Evolutionary conservation across 306 rosid species (phyloP).

Genomic region (Prunus dulcis): DNA sequence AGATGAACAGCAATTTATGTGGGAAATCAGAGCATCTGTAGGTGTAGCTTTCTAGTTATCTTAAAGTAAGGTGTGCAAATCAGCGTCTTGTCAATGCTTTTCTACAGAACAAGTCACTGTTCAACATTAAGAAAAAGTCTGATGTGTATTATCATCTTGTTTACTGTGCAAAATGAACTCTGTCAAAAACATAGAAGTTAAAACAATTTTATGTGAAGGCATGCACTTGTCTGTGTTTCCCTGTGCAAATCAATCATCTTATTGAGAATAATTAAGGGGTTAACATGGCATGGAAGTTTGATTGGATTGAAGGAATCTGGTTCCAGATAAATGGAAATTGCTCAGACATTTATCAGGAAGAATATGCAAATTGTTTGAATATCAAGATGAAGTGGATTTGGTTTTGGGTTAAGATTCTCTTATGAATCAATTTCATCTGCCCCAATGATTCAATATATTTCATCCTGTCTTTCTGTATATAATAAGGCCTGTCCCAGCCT

Average conservation of each 20-base stretch:
- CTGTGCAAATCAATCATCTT: not conserved
- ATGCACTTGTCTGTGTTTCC: too few species aligned
- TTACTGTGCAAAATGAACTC: not conserved
- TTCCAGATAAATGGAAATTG: constrained; percentile 13
- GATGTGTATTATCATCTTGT: not conserved
- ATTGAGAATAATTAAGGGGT: not conserved
- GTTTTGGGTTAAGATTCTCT: constrained; percentile 8
- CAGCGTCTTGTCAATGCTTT: not conserved
- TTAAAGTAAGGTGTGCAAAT: not conserved
- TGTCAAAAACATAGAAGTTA: too few species aligned
- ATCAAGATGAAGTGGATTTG: not conserved
- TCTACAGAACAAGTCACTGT: not conserved
- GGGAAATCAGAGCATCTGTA: not conserved
- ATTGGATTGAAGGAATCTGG: constrained; percentile 21
- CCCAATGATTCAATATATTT: not conserved
- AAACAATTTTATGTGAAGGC: too few species aligned
- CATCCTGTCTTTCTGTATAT: not conserved
- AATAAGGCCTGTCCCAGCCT: not conserved
- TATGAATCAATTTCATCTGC: not conserved
- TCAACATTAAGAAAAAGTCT: not conserved
- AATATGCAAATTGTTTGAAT: constrained; percentile 20
- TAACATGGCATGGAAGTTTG: constrained; percentile 3
- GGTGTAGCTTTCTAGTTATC: not conserved
- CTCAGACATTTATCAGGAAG: constrained; percentile 5
- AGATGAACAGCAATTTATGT: not conserved